Evolutionary conservation across 371 early-diverging fungal species (phyloP), one percentile per base, ranked within the genome.

Genomic region (Blakeslea trispora): DNA sequence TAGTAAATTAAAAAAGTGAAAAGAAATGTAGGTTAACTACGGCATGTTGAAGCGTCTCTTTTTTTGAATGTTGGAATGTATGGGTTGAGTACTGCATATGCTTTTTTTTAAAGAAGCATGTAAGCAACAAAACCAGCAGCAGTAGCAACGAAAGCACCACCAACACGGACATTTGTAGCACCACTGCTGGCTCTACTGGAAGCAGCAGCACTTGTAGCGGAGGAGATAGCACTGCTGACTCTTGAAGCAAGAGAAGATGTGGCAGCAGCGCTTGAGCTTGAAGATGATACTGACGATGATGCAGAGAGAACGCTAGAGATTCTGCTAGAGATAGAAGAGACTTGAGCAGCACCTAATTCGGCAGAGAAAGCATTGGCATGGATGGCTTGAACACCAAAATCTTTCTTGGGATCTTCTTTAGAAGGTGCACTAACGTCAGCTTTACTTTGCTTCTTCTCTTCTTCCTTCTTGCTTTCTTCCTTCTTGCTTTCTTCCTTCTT

Each of bases 71-170:
- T 28, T 28, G 37, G 37, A 37, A 14, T 37, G 14, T 37, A 37
- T 2, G 3, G 11, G 11, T 37, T 37, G 37, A 11, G 11, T 7
- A 37, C 9, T 45, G 7, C 15, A 23, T 22, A 18, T 23, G 5
- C 19, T 18, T 11, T 45, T n/a, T 21, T 14, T 49, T 64, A 64
- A 44, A 64, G 52, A 41, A 64, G 55, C 35, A 59, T 52, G 28
- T 59, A 64, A 22, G 60, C 59, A 47, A 56, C 65, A 48, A 64
- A 48, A 59, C 65, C 65, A 40, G 65, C 60, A 45, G 57, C 56
- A 39, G 60, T 49, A 34, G 50, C 55, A 48, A 64, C 49, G 21
- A 59, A 52, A 5, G 52, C 37, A 52, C 65, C 42, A 40, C 56
- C 53, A 32, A 45, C 48, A 22, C 51, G 55, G n/a, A 64, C 28